These are phyloP conservation scores for Trichoderma sp. DNA, from an alignment of 2,329 filamentous ascomycete species.

Conservation along the genomic window DNA sequence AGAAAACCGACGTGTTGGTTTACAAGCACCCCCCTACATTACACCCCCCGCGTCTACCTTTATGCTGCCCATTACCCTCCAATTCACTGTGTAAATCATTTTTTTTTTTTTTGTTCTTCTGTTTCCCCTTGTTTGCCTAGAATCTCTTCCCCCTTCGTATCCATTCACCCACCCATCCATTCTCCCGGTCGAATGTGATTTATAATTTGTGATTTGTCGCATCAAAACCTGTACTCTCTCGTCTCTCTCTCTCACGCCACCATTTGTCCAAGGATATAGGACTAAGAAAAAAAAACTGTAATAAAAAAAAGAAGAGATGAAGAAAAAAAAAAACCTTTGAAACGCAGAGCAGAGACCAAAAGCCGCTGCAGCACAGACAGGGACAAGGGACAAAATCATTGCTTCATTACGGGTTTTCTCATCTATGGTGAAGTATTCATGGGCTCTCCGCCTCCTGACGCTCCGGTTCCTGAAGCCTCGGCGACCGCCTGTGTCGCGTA, in stretches of 20 bases:
- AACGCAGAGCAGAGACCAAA: not conserved
- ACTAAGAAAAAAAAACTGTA: not conserved
- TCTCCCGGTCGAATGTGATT: not conserved
- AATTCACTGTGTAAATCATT: not conserved
- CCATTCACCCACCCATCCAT: not conserved
- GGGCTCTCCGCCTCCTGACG: constrained; percentile 47
- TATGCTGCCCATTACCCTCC: not conserved
- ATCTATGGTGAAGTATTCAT: constrained; percentile 66
- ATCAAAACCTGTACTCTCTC: constrained; percentile 7
- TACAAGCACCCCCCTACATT: not conserved
- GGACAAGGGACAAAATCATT: constrained; percentile 47
- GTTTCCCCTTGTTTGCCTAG: too few relatives aligned
- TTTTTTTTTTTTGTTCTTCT: not conserved
- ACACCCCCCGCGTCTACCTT: not conserved
- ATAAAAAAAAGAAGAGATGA: not conserved
- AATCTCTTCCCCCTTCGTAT: not conserved
- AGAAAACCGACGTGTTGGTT: not conserved
- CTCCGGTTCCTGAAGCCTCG: constrained; percentile 44
- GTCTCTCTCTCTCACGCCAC: constrained; percentile 8
- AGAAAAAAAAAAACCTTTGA: not conserved
- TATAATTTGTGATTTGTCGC: not conserved
- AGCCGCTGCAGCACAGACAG: not conserved
- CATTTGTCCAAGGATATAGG: not conserved
- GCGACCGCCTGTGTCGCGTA: constrained; percentile 88
- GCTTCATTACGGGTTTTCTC: constrained; percentile 47